Base-by-base conservation (phyloP, 164 flowering plant genomes). In the Dillenia suffruticosa region DNA sequence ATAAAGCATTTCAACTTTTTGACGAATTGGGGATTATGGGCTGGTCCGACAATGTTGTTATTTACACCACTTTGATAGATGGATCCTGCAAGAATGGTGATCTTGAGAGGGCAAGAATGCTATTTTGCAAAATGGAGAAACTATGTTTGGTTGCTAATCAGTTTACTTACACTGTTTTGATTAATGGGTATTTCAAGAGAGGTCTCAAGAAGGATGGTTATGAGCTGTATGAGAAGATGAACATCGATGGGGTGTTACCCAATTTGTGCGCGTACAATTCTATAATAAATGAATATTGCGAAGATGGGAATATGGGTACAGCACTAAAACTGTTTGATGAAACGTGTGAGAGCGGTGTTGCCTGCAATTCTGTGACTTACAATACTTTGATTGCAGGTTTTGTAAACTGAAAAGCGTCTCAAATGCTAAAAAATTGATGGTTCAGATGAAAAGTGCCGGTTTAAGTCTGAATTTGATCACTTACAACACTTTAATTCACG, bases 21-120 rank as follows among this genome's bases (percentile, higher is more conserved):
- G 63, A 9, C 49, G 64, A 70, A 45, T 44, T 84, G 72, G 72
- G 63, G 55, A 72, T 66, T 14, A 56, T 63, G 74, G 83, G 89
- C 46, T 72, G 40, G 49, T 47, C 70, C 54, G 82, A 84, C 5
- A 86, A 80, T 68, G 84, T 84, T 67, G 84, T 84, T 49, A 66
- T 81, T 10, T 90, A 83, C 69, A 80, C 88, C 53, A 80, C 79
- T 61, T 72, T 90, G 84, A 90, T 87, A 58, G 81, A 87, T 74
- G 94, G 92, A 68, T 89, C 84, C 57, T 86, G 82, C 51, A 86
- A 81, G 64, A 71, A 65, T 57, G 88, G 84, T 1, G 78, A 80
- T 44, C 40, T 84, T 43, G 76, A 62, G 9, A 63, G 54, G 58
- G 96, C 86, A 0, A 75, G 64, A 56, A 61, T 56, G 65, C 65